Conservation (phyloP, 2,329 filamentous ascomycete species). For the Cladosporium austrohemisphaericum region DNA sequence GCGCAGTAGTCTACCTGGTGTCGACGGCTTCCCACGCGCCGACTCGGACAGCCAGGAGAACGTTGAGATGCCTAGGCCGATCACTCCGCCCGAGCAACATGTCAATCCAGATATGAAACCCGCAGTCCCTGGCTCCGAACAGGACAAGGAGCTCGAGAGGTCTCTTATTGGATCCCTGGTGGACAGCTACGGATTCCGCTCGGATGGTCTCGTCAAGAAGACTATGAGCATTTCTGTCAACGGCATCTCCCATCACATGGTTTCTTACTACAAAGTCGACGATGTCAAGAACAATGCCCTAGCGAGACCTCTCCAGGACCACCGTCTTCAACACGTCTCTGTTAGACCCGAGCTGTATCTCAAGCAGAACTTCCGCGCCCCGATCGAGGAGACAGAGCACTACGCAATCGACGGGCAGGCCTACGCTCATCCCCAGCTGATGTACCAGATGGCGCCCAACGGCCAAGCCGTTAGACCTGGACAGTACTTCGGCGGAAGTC, state of each 20-base stretch:
- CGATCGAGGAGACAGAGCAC: constrained; percentile 36
- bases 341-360: constrained; percentile 36
- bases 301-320: constrained; percentile 55
- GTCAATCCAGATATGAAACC: constrained; percentile 28
- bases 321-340: constrained; percentile 35
- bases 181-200: constrained; percentile 87
- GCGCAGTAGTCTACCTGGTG: constrained; percentile 48
- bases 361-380: constrained; percentile 39
- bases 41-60: constrained; percentile 32
- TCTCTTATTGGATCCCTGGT: constrained; percentile 75
- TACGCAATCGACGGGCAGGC: constrained; percentile 34
- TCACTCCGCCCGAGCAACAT: constrained; percentile 33
- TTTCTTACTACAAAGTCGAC: constrained; percentile 81
- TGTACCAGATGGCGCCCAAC: constrained; percentile 29
- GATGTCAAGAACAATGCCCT: constrained; percentile 67
- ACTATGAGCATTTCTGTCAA: constrained; percentile 77
- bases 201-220: constrained; percentile 81
- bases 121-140: constrained; percentile 28
- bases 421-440: constrained; percentile 34
- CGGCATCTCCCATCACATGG: constrained; percentile 75
- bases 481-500: constrained; percentile 28
- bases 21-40: constrained; percentile 47
- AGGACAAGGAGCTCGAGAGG: constrained; percentile 50
- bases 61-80: constrained; percentile 19
- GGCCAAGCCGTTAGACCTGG: constrained; percentile 30